Conservation (phyloP, 2,329 filamentous ascomycete species). For the Venturia oleaginea region DNA sequence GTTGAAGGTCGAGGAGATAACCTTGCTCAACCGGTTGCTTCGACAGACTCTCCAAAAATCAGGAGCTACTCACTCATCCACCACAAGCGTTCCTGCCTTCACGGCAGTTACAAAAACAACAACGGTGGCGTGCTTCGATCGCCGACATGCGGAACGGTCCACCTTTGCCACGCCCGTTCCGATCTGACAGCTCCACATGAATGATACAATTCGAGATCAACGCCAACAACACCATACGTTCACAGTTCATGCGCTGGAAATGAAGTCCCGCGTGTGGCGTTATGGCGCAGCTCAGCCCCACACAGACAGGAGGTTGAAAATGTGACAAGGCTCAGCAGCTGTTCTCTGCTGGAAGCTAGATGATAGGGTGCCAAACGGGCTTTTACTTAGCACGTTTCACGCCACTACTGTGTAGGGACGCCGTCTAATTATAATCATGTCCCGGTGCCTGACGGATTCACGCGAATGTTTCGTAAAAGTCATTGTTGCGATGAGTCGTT, state of each 20-base stretch:
- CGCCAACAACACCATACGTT: not conserved
- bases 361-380: not conserved
- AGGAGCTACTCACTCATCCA: no score
- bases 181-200: not conserved
- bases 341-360: not conserved
- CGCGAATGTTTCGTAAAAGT: not conserved
- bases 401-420: not conserved
- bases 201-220: not conserved
- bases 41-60: no score
- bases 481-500: not conserved
- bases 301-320: not conserved
- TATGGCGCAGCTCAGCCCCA: not conserved
- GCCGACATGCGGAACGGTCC: not conserved
- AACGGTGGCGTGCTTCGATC: not conserved
- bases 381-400: not conserved
- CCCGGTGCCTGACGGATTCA: not conserved
- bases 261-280: not conserved
- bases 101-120: no score
- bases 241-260: not conserved
- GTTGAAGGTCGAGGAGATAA: no score
- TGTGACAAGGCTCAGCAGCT: not conserved
- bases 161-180: not conserved
- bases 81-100: no score
- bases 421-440: not conserved
- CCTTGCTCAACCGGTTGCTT: no score